These are phyloP conservation scores for Pisolithus tinctorius DNA, from an alignment of 768 basidiomycete genomes.

Conservation along the genomic window DNA sequence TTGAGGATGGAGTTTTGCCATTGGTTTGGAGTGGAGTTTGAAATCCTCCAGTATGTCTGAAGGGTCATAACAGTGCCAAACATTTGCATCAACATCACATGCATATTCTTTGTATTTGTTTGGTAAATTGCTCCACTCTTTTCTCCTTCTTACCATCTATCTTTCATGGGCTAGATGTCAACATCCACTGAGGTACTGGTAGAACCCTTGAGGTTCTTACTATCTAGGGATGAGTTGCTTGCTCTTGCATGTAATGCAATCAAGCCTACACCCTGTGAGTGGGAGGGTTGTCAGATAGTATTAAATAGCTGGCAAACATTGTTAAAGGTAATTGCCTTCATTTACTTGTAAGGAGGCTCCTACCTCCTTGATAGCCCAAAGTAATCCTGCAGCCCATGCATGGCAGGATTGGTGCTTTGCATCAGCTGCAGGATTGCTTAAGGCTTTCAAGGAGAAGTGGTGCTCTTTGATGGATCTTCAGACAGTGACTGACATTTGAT, in stretches of 20 bases:
- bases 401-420: conserved; percentile 2
- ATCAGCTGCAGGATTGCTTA: conserved; percentile 17
- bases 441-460: conserved; percentile 9
- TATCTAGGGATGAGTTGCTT: conserved; percentile 17
- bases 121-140: neutral
- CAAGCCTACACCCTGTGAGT: conserved; percentile 23
- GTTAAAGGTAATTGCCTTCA: conserved; percentile 20
- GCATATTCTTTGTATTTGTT: neutral
- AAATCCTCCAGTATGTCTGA: too few relatives aligned
- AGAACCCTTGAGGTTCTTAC: conserved; percentile 6
- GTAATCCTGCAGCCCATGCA: conserved; percentile 10
- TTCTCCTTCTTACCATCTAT: neutral
- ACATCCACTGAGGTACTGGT: conserved; percentile 9
- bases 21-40: too few relatives aligned
- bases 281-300: conserved; percentile 19
- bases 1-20: too few relatives aligned
- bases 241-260: conserved; percentile 19
- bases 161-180: conserved; percentile 3
- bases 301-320: conserved; percentile 25
- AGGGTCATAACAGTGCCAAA: too few relatives aligned
- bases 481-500: conserved; percentile 4
- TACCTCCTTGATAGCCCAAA: conserved; percentile 2
- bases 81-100: neutral
- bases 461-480: neutral
- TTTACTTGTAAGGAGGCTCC: conserved; percentile 1